Conservation (phyloP, 352 stramenopile species). For the Globisporangium solare region DNA sequence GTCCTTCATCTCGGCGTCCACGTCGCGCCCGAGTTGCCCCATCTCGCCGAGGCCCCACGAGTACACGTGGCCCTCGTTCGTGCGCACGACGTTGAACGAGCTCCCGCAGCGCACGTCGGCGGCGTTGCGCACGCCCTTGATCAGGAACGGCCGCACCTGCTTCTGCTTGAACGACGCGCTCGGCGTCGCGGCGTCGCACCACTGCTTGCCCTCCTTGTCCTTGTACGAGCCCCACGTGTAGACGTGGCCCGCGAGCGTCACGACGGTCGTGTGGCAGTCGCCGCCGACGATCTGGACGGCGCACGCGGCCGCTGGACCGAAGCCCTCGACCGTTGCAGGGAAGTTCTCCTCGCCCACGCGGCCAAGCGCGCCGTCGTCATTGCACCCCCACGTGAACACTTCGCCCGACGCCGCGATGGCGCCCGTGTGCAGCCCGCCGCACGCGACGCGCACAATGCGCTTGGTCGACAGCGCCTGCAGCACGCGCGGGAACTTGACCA, state of each 20-base stretch:
- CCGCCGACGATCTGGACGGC: slow-evolving; percentile 84
- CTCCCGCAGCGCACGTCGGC: slow-evolving; percentile 82
- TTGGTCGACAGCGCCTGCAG: slow-evolving; percentile 38
- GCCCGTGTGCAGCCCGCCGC: slow-evolving; percentile 90
- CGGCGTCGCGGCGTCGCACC: slow-evolving; percentile 70
- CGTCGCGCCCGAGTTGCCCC: slow-evolving; percentile 77
- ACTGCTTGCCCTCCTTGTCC: slow-evolving; percentile 95
- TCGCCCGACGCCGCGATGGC: slow-evolving; percentile 80
- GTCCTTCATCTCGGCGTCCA: slow-evolving; percentile 64
- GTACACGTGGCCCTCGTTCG: slow-evolving; percentile 82
- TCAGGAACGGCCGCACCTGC: slow-evolving; percentile 53
- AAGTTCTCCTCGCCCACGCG: slow-evolving; percentile 75
- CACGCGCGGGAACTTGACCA: slow-evolving; percentile 64
- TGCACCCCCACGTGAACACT: slow-evolving; percentile 95
- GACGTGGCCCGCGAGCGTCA: slow-evolving; percentile 87
- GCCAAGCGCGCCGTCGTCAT: slow-evolving; percentile 89
- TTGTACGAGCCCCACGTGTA: slow-evolving; percentile 96
- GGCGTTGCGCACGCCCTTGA: slow-evolving; percentile 54
- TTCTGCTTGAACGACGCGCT: slow-evolving; percentile 80
- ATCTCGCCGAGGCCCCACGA: slow-evolving; percentile 92
- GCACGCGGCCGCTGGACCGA: slow-evolving; percentile 32
- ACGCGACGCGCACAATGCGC: slow-evolving; percentile 67
- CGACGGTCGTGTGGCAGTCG: slow-evolving; percentile 92
- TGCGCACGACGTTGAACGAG: slow-evolving; percentile 82
- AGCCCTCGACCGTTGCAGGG: slow-evolving; percentile 51